phyloP scores from a whole-genome alignment of 306 rosid species.

The Astragalus membranaceus region DNA sequence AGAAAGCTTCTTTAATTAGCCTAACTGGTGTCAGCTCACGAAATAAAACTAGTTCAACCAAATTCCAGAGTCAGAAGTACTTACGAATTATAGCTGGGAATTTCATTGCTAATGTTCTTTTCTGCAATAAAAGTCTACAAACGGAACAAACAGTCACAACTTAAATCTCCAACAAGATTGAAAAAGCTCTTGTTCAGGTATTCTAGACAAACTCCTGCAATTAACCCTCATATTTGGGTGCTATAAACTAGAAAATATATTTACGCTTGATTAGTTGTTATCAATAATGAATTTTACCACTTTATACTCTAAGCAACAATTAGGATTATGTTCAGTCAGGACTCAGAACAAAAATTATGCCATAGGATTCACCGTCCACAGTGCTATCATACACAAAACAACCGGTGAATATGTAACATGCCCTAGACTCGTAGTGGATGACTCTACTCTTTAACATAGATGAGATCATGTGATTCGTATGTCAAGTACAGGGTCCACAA shows the following conservation, averaged over 20 bases:
- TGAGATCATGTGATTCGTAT: neutral
- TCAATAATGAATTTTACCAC: neutral
- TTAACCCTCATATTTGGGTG: neutral
- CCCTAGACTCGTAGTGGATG: neutral
- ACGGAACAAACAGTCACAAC: conserved; percentile 34
- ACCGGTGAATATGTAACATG: conserved; percentile 7
- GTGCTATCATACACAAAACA: neutral
- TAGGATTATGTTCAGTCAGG: neutral
- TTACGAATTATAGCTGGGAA: conserved; percentile 66
- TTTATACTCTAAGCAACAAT: neutral
- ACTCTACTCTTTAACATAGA: neutral
- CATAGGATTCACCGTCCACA: neutral
- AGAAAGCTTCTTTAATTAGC: conserved; percentile 19
- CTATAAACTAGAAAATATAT: conserved; percentile 9
- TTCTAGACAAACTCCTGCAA: neutral
- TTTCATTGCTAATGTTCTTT: conserved; percentile 47
- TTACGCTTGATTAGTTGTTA: conserved; percentile 2
- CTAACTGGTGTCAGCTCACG: too few relatives aligned
- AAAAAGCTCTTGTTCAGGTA: neutral
- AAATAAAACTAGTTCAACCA: too few relatives aligned
- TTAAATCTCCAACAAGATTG: conserved; percentile 3
- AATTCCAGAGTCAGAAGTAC: conserved; percentile 31
- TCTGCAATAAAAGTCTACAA: conserved; percentile 62
- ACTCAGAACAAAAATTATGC: neutral
- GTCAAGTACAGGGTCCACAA: conserved; percentile 2